Evolutionary conservation across 345 rosid genomes (phyloP).

Genomic region (Hirschfeldia incana): DNA sequence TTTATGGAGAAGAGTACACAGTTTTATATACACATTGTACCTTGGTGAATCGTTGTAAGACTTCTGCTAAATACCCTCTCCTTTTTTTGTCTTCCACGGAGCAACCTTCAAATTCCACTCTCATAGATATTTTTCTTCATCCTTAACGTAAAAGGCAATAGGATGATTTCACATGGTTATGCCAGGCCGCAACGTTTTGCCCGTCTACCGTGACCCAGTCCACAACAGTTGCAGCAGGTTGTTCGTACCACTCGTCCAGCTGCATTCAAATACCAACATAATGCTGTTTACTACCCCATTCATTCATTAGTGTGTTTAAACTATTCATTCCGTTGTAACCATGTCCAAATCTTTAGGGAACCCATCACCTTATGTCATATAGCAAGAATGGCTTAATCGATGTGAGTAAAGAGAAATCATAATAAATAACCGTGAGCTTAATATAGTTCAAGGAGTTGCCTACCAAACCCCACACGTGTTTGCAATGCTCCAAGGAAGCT

Average conservation of each 20-base stretch:
- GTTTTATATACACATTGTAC: conserved; percentile 5
- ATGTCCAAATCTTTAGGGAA: background rate
- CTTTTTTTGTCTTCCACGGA: background rate
- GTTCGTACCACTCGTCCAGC: conserved; percentile 97
- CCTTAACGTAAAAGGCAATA: conserved; percentile 72
- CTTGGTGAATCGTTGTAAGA: background rate
- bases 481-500: conserved; percentile 72
- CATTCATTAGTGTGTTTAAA: background rate
- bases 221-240: conserved; percentile 83
- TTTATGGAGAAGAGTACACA: background rate
- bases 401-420: background rate
- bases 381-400: background rate
- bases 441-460: conserved; percentile 33
- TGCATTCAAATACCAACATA: conserved; percentile 38
- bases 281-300: background rate
- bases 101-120: background rate
- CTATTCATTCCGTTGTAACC: background rate
- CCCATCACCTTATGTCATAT: background rate
- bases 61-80: background rate
- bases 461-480: conserved; percentile 79
- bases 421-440: background rate
- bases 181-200: conserved; percentile 79
- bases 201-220: conserved; percentile 90
- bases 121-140: conserved; percentile 35
- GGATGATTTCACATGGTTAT: conserved; percentile 79